phyloP scores from a whole-genome alignment of 768 basidiomycete genomes.

The Cystofilobasidium capitatum region DNA sequence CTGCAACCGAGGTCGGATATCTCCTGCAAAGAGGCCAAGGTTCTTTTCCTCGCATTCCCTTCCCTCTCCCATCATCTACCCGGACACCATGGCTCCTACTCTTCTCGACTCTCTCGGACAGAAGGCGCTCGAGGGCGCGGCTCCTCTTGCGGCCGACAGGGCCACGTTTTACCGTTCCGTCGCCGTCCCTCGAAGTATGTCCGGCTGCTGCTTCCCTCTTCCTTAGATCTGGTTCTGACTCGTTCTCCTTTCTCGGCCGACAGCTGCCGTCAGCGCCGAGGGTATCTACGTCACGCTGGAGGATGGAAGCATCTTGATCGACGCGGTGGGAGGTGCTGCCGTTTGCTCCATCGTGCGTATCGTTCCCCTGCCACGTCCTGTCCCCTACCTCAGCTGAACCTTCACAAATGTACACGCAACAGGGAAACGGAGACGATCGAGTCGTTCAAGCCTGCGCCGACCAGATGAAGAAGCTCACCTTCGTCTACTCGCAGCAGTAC shows the following conservation, averaged over 20 bases:
- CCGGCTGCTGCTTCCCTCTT: background rate
- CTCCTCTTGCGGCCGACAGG: background rate
- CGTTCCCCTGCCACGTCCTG: too few species aligned
- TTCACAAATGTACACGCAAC: too few species aligned
- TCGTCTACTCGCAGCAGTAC: constrained; percentile 73
- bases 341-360: constrained; percentile 71
- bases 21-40: too few species aligned
- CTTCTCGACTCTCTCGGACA: constrained; percentile 8
- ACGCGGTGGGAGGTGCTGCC: constrained; percentile 77
- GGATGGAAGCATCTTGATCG: constrained; percentile 59
- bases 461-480: constrained; percentile 50
- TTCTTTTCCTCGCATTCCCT: too few species aligned
- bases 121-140: background rate
- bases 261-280: constrained; percentile 51
- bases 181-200: constrained; percentile 1
- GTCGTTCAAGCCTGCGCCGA: constrained; percentile 42
- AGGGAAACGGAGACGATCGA: constrained; percentile 60
- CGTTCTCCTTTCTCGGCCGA: constrained; percentile 41
- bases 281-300: constrained; percentile 58
- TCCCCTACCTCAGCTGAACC: too few species aligned
- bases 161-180: background rate
- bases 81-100: background rate
- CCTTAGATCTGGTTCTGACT: background rate
- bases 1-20: too few species aligned
- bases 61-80: background rate